Conservation (phyloP, 2,329 filamentous ascomycete genomes). For the Colletotrichum chrysophilum region DNA sequence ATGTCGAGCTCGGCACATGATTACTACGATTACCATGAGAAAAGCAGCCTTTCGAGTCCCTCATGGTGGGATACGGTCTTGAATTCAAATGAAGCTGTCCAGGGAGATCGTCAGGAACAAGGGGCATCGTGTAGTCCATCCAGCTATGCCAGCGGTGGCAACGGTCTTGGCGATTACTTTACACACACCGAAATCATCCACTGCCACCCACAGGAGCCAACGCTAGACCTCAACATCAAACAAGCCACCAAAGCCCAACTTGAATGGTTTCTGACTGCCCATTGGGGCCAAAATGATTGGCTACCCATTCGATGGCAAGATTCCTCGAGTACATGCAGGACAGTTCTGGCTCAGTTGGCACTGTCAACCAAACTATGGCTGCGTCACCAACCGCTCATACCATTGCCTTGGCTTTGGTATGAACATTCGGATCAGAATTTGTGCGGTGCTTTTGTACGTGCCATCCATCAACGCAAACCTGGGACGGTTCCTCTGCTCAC, state of each 20-base stretch:
- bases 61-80: background rate
- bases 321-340: background rate
- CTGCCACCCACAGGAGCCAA: background rate
- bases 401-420: background rate
- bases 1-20: background rate
- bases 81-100: background rate
- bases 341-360: background rate
- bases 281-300: background rate
- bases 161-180: background rate
- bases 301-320: background rate
- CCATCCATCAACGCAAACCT: background rate
- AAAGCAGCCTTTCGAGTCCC: background rate
- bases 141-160: background rate
- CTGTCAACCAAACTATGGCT: background rate
- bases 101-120: background rate
- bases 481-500: background rate
- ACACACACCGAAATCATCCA: background rate
- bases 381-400: background rate
- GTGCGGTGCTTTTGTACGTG: background rate
- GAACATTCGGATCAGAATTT: background rate
- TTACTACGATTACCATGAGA: background rate
- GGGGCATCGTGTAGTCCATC: background rate
- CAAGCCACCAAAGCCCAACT: background rate
- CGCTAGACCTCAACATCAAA: background rate
- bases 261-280: background rate